Percentiles rank a stretch among this genome's conserved stretches.
phyloP scores from a whole-genome alignment of 352 stramenopile genomes.

The Globisporangium echinulatum region DNA sequence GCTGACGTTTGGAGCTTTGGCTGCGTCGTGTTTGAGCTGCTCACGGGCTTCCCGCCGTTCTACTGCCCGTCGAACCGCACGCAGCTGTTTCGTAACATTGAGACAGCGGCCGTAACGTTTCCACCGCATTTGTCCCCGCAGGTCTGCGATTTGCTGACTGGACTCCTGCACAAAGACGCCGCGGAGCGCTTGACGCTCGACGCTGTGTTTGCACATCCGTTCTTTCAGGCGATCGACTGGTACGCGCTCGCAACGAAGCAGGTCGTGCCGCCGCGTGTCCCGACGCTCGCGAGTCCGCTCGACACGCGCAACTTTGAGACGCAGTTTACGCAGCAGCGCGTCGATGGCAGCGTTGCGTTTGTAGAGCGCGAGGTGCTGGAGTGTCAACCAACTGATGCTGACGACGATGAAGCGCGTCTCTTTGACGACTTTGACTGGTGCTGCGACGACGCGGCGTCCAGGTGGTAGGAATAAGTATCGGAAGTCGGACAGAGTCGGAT shows the following conservation, averaged over 20 bases:
- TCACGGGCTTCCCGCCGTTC: conserved; percentile 88
- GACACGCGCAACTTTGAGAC: conserved; percentile 76
- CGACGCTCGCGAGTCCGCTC: conserved; percentile 30
- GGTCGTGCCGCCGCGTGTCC: conserved; percentile 52
- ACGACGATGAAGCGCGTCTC: conserved; percentile 26
- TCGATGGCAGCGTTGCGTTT: conserved; percentile 54
- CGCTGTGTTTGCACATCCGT: conserved; percentile 67
- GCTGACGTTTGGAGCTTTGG: conserved; percentile 87
- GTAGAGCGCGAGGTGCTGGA: background rate
- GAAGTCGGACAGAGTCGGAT: background rate
- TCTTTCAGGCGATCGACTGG: conserved; percentile 73
- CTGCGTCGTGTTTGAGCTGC: conserved; percentile 83
- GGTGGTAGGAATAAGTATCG: conserved; percentile 13
- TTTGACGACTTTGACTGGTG: conserved; percentile 82
- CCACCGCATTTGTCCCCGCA: conserved; percentile 83
- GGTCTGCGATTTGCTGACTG: conserved; percentile 48
- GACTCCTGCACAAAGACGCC: conserved; percentile 57
- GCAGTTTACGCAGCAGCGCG: conserved; percentile 66
- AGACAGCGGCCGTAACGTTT: conserved; percentile 88
- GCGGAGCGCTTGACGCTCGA: conserved; percentile 51
- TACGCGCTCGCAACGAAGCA: conserved; percentile 71
- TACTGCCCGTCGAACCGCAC: conserved; percentile 87
- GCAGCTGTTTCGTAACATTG: conserved; percentile 96
- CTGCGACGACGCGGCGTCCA: background rate
- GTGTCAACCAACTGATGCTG: background rate